A percentile compares a stretch with the other conserved stretches of the same genome.
phyloP scores from a whole-genome alignment of 2,329 filamentous ascomycete species.

The Leptographium galeiforme region DNA sequence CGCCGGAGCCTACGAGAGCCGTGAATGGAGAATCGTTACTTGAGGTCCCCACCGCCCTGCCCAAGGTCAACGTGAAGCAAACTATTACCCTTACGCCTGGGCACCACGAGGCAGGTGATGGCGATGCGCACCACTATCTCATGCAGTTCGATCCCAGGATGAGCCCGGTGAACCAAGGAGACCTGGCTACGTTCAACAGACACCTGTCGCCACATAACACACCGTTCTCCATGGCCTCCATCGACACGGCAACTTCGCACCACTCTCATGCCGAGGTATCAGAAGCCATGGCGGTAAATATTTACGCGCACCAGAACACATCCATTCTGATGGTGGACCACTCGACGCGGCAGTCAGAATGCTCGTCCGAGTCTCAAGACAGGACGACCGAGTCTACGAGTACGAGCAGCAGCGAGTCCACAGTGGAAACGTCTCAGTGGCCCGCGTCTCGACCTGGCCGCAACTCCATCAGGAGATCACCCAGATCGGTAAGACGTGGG shows the following conservation, averaged over 20 bases:
- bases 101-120: slow-evolving; percentile 12
- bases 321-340: slow-evolving; percentile 49
- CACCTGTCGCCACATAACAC: slow-evolving; percentile 43
- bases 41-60: too few relatives aligned
- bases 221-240: slow-evolving; percentile 47
- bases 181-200: slow-evolving; percentile 34
- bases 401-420: slow-evolving; percentile 2
- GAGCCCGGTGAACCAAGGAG: slow-evolving; percentile 37
- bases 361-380: slow-evolving; percentile 19
- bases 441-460: background rate
- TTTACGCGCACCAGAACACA: slow-evolving; percentile 51
- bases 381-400: background rate
- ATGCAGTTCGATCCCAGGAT: slow-evolving; percentile 16
- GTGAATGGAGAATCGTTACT: background rate
- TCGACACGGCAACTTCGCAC: slow-evolving; percentile 41
- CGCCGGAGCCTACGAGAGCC: background rate
- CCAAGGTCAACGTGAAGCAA: background rate
- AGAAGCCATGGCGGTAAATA: slow-evolving; percentile 47
- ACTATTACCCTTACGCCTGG: background rate
- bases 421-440: background rate
- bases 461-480: background rate
- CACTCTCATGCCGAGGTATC: slow-evolving; percentile 44
- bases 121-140: slow-evolving; percentile 17
- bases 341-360: slow-evolving; percentile 34
- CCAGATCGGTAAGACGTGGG: background rate